Base-by-base conservation (phyloP, 1,284 basidiomycete species). In the Pyrrhoderma lamaoense region DNA sequence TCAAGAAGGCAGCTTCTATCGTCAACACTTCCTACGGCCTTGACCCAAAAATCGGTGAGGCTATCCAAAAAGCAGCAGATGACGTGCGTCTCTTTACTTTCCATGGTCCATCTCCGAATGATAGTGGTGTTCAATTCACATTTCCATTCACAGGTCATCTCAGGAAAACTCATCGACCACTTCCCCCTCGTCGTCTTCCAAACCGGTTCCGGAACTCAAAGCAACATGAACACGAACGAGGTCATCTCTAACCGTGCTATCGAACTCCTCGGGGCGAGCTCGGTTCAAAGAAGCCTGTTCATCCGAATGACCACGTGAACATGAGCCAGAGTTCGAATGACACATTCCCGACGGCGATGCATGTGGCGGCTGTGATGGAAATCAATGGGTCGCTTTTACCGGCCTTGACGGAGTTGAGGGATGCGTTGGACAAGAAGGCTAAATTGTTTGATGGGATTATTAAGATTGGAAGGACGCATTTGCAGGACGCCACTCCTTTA, bases 151-250 rank as follows among this genome's bases (percentile, higher is more conserved):
- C 58, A 92, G 85, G 95, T 99, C 63, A 98, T 99, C 67, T 88
- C 89, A 48, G 95, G 95, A 55, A 92, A 94, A 70, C 81, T 99
- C 56, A 77, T 85, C 37, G 92, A 93, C 59, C 89, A 99, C 70
- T 99, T 99, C 75, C 96, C 96, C 22, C 75, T 99, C 36, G 96
- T 99, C 52, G 95, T 99, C 45, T 99, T 97, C 81, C 96, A 99
- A 72, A 99, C 96, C 44, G 96, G 96, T 53, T 96, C 92, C 53
- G 96, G 96, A 47, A 99, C 96, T 2, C 96, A 99, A 71, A 95
- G 91, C 67, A 99, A 99, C 77, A 99, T 99, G 96, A 99, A 99
- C 70, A 90, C 83, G 56, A 99, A 99, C 69, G 96, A 99, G 80
- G 95, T 99, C 64, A 96, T 99, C 67, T 94, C 92, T 25, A 99